Evolutionary conservation across 208 protist genomes (phyloP), one percentile per base, ranked within the genome.

Genomic region (Acanthamoeba culbertsoni): DNA sequence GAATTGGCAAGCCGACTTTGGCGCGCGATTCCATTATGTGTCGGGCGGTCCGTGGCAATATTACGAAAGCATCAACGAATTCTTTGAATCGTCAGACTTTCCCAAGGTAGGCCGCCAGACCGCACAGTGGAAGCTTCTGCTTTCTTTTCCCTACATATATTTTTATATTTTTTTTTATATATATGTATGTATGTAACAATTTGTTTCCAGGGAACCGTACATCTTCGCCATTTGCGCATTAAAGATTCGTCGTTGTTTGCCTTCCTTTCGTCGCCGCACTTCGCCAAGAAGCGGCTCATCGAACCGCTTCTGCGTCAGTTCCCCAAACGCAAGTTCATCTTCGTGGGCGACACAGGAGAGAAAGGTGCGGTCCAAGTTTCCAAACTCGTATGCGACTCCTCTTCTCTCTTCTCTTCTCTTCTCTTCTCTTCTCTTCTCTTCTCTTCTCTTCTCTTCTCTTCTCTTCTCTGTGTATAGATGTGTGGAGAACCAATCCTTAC

Each of bases 281-380:
- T 33, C 37, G 62, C 86, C 86, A 92, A 92, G 86, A 71, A 92
- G 63, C 40, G 63, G 4, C 42, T 59, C 10, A 92, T 92, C 40
- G 86, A 92, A 40, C 63, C 86, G n/a, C 20, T 92, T 18, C 62
- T 92, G 23, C 26, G 42, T 23, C 42, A 79, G 63, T 92, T 92
- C 45, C 86, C 86, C 28, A 77, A 92, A 43, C n/a, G 86, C n/a
- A 92, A 71, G 63, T 92, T 92, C 62, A 92, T 92, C 63, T 42
- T 92, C 23, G 86, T 92, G 1, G 86, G 86, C 46, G 86, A 92
- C 35, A 46, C 45, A 4, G 86, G 86, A 16, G 86, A 92, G 63
- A 92, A 90, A 35, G 79, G 79, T 59, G 35, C 33, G 45, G n/a
- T 26, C 55, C n/a, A n/a, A n/a, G n/a, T n/a, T n/a, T 62, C 23